A percentile compares a stretch with the other conserved stretches of the same genome.
phyloP scores from a whole-genome alignment of 2,329 filamentous ascomycete genomes.

The Botrytis elliptica region DNA sequence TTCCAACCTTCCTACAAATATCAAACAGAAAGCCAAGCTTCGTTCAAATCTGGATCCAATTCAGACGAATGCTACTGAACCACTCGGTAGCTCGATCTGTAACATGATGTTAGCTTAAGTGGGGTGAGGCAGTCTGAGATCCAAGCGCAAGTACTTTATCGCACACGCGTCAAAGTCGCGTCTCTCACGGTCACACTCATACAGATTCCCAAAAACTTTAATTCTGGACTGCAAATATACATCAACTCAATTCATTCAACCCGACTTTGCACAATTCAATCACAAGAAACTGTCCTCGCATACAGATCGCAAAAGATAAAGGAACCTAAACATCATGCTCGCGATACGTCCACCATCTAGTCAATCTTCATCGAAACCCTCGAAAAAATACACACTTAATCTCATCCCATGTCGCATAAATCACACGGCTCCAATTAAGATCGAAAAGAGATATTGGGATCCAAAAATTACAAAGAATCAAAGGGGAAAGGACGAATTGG shows the following conservation, averaged over 20 bases:
- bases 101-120: no score
- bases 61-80: no score
- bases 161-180: slow-evolving; percentile 1
- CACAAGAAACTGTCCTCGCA: background rate
- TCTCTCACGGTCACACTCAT: background rate
- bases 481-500: background rate
- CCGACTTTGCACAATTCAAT: background rate
- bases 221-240: background rate
- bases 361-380: background rate
- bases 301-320: background rate
- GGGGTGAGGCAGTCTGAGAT: background rate
- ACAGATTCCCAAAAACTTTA: background rate
- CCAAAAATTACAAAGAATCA: background rate
- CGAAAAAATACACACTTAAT: slow-evolving; percentile 5
- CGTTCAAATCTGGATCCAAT: background rate
- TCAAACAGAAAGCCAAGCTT: background rate
- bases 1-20: background rate
- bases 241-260: background rate
- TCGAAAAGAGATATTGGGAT: slow-evolving; percentile 19
- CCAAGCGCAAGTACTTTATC: background rate
- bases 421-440: background rate
- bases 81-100: no score
- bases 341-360: slow-evolving; percentile 11
- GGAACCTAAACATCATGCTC: background rate
- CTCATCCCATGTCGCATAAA: slow-evolving; percentile 20